Base-by-base conservation (phyloP, 192 early-diverging fungal genomes). In the Coemansia biformis region DNA sequence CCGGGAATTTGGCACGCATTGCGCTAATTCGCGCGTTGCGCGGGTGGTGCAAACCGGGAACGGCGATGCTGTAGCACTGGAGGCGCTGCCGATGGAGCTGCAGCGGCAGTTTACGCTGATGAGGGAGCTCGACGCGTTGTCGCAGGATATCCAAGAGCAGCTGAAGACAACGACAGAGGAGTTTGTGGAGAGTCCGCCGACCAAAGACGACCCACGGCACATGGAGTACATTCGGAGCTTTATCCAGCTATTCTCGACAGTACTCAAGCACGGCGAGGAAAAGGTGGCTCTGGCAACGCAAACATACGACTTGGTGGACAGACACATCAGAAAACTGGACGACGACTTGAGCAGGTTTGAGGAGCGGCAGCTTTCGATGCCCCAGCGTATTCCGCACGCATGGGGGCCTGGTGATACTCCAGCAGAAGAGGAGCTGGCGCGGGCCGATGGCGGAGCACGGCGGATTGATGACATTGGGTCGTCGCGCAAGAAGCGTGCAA, bases 271-370 rank as follows among this genome's bases (percentile, higher is more conserved):
- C 44, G 91, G 90, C 8, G 90, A 95, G 52, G 92, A 96, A 43
- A 98, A 96, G 51, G 91, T 96, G 2, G 81, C 89, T 0, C 59
- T 98, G 21, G 96, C 96, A 12, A 86, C 86, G 31, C 85, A 94
- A 31, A 94, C 93, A 0, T 97, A 89, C 56, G 93, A 99, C 47
- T 76, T 88, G 58, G 93, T 93, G 59, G 94, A 97, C 53, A 80
- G 87, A 45, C 91, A 94, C 65, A 86, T 91, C 33, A 77, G 88
- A 18, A 78, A 88, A 26, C 59, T 97, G 17, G 94, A 97, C 48
- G 91, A 91, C n/a, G 92, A 95, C 45, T 57, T 97, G 59, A 68
- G 78, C 21, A 88, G 87, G 53, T 93, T 92, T 57, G 91, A 97
- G 59, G 92, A 97, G 42, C 85, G 91, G 35, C 90, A 92, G 57